A percentile compares a stretch with the other conserved stretches of the same genome.
Conservation (phyloP, 2,329 filamentous ascomycete genomes). For the Zymoseptoria ardabiliae region DNA sequence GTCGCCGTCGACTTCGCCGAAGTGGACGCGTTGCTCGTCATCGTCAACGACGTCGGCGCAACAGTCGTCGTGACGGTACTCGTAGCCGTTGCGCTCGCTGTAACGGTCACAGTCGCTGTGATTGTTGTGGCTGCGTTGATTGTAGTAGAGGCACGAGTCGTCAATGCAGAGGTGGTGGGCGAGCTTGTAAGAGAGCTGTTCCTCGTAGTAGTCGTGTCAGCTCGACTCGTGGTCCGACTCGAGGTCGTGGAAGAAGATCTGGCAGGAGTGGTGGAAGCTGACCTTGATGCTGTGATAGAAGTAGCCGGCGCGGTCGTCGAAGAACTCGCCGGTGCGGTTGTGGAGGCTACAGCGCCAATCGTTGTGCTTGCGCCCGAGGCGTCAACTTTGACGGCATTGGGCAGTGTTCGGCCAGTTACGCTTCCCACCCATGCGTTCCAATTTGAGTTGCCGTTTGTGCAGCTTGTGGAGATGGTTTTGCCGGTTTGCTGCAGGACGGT, state of each 20-base stretch:
- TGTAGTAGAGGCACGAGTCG: not conserved
- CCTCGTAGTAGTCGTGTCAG: not conserved
- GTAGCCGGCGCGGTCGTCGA: not conserved
- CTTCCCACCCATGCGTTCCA: constrained; percentile 22
- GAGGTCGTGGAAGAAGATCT: not conserved
- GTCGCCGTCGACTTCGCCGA: not conserved
- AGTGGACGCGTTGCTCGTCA: not conserved
- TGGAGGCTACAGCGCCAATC: not conserved
- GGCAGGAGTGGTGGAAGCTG: not conserved
- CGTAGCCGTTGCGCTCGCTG: not conserved
- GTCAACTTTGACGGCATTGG: not conserved
- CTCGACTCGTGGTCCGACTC: not conserved
- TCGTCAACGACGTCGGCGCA: too few relatives aligned
- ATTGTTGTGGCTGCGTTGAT: not conserved
- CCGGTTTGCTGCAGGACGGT: constrained; percentile 29
- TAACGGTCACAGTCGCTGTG: not conserved
- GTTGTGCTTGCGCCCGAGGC: not conserved
- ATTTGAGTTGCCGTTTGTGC: constrained; percentile 15
- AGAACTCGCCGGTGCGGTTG: not conserved
- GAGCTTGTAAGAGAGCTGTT: not conserved
- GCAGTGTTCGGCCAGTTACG: constrained; percentile 2
- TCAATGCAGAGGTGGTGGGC: not conserved
- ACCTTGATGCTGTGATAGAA: not conserved
- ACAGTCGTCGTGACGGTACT: not conserved
- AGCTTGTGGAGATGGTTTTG: constrained; percentile 27